These are phyloP conservation scores for Strobilomyces confusus DNA, from an alignment of 768 basidiomycete species.

Conservation along the genomic window DNA sequence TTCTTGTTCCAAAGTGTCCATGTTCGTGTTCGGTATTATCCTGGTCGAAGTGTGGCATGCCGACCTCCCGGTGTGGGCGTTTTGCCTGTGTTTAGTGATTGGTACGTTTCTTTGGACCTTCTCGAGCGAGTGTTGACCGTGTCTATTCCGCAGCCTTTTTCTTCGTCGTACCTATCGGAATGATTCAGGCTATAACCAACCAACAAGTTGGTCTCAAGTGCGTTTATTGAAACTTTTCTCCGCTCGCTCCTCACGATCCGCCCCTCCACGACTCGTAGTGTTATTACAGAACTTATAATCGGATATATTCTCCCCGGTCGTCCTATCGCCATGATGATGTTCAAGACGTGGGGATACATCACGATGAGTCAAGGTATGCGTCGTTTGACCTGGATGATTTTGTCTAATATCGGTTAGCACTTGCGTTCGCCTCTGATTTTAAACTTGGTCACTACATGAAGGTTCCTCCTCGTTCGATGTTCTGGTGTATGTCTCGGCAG, in stretches of 20 bases:
- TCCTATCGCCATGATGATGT: constrained; percentile 79
- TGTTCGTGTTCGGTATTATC: constrained; percentile 56
- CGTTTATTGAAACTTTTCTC: not conserved
- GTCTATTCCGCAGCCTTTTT: constrained; percentile 35
- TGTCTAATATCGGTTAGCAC: constrained; percentile 32
- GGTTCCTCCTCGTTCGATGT: constrained; percentile 64
- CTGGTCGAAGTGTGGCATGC: constrained; percentile 62
- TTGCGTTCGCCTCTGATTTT: constrained; percentile 66
- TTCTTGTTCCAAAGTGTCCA: constrained; percentile 30
- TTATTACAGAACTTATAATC: constrained; percentile 70
- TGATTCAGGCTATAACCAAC: constrained; percentile 78
- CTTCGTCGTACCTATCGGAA: constrained; percentile 73
- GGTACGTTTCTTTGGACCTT: constrained; percentile 18
- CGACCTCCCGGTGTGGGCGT: constrained; percentile 40
- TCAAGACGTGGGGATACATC: constrained; percentile 71
- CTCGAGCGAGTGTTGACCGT: not conserved
- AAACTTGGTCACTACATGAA: constrained; percentile 78
- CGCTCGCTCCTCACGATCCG: too few relatives aligned
- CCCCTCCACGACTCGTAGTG: constrained; percentile 25
- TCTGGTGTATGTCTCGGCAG: constrained; percentile 38
- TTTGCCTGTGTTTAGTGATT: constrained; percentile 32
- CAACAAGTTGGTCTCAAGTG: constrained; percentile 63
- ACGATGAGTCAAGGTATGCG: constrained; percentile 45
- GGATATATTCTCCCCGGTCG: constrained; percentile 55
- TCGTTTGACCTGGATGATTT: not conserved